Evolutionary conservation across 345 rosid genomes (phyloP).

Genomic region (Bretschneidera sinensis): DNA sequence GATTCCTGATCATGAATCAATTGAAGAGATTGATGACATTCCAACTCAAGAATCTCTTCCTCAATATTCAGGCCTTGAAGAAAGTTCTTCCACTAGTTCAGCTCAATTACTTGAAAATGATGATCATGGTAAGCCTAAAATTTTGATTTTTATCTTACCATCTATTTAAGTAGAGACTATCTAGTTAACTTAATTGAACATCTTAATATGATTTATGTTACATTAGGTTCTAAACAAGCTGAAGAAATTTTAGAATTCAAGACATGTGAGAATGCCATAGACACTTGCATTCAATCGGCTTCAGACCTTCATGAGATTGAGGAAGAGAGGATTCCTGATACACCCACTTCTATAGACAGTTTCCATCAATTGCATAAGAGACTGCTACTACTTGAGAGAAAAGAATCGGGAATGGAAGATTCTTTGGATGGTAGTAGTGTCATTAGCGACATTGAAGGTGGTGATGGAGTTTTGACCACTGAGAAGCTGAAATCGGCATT

Average conservation of each 20-base stretch:
- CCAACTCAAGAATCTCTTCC: constrained; percentile 27
- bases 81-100: constrained; percentile 25
- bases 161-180: not conserved
- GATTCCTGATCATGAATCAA: constrained; percentile 71
- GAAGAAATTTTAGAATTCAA: constrained; percentile 44
- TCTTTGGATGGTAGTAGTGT: constrained; percentile 65
- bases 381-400: constrained; percentile 44
- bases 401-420: constrained; percentile 57
- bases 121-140: constrained; percentile 33
- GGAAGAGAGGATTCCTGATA: constrained; percentile 63
- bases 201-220: too few species aligned
- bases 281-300: constrained; percentile 18
- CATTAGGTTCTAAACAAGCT: constrained; percentile 24
- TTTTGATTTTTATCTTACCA: not conserved
- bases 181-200: not conserved
- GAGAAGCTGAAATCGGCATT: constrained; percentile 66
- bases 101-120: constrained; percentile 14
- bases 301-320: constrained; percentile 43
- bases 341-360: constrained; percentile 52
- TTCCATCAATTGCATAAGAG: constrained; percentile 51
- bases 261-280: constrained; percentile 29
- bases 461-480: constrained; percentile 44
- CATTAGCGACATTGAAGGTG: constrained; percentile 44
- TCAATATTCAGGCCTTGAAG: constrained; percentile 18
- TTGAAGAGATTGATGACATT: constrained; percentile 41